A percentile compares a stretch with the other conserved stretches of the same genome.
phyloP scores from a whole-genome alignment of 768 basidiomycete genomes.

The Terana coerulea region DNA sequence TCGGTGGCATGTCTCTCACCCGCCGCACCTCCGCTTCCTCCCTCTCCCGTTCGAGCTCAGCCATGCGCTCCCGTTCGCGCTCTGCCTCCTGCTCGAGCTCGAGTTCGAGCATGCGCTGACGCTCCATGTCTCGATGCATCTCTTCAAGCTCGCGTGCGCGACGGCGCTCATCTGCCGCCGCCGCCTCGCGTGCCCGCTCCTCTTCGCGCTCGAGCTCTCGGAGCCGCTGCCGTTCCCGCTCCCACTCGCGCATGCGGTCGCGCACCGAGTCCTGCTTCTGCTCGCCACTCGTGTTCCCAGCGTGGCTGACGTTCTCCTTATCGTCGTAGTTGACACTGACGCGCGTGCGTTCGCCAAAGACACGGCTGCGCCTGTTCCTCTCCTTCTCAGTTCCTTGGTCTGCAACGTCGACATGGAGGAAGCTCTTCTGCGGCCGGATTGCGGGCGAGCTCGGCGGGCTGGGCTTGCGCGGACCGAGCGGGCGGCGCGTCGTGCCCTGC shows the following conservation, averaged over 20 bases:
- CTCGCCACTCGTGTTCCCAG: conserved; percentile 1
- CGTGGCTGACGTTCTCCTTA: background rate
- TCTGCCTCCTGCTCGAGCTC: conserved; percentile 23
- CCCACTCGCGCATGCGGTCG: conserved; percentile 73
- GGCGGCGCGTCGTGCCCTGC: conserved; percentile 17
- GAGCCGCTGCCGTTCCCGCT: conserved; percentile 63
- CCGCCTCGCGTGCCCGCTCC: conserved; percentile 51
- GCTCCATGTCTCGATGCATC: conserved; percentile 21
- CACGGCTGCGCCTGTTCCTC: background rate
- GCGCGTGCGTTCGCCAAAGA: background rate
- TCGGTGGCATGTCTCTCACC: conserved; percentile 13
- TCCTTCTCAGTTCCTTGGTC: conserved; percentile 14
- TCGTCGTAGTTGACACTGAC: background rate
- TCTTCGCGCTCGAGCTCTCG: conserved; percentile 64
- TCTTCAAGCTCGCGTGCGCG: conserved; percentile 24
- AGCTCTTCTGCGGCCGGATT: background rate
- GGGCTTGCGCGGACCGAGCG: conserved; percentile 25
- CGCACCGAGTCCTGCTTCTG: conserved; percentile 30
- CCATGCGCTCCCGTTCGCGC: conserved; percentile 10
- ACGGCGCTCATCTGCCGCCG: conserved; percentile 38
- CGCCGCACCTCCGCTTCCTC: conserved; percentile 9
- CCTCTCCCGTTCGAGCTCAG: conserved; percentile 14
- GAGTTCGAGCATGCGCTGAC: conserved; percentile 22
- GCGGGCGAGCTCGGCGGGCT: conserved; percentile 19
- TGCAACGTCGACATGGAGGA: background rate